A percentile compares a stretch with the other conserved stretches of the same genome.
phyloP scores from a whole-genome alignment of 306 rosid species.

The Argentina anserina region DNA sequence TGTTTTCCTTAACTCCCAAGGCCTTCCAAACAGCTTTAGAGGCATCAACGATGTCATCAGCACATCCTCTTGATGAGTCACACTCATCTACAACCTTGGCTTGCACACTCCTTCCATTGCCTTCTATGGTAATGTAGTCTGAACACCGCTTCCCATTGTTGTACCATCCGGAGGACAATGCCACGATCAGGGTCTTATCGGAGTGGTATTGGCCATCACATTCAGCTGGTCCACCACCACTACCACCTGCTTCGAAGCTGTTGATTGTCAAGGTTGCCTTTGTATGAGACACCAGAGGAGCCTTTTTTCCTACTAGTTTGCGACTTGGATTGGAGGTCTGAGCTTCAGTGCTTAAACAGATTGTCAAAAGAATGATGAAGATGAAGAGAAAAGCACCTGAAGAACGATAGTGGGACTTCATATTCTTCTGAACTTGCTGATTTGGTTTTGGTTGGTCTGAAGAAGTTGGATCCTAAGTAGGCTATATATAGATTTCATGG shows the following conservation, averaged over 20 bases:
- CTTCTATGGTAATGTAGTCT: not conserved
- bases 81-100: constrained; percentile 1
- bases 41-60: not conserved
- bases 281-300: not conserved
- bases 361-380: not conserved
- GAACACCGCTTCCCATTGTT: not conserved
- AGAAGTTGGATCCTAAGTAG: not conserved
- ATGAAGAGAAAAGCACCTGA: constrained; percentile 2
- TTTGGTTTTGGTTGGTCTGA: not conserved
- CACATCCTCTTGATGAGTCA: not conserved
- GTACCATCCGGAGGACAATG: not conserved
- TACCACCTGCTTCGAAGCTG: constrained; percentile 13
- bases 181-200: not conserved
- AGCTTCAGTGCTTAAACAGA: constrained; percentile 3
- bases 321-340: not conserved
- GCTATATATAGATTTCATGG: not conserved
- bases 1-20: not conserved
- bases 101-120: not conserved
- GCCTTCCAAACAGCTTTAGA: not conserved
- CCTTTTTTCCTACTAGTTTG: not conserved
- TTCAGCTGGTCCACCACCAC: not conserved
- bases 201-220: not conserved
- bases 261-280: not conserved
- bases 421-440: not conserved
- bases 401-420: not conserved